Evolutionary conservation across 805 yeast species (phyloP), one percentile per base, ranked within the genome.

Genomic region (Saturnispora kantuleensis): DNA sequence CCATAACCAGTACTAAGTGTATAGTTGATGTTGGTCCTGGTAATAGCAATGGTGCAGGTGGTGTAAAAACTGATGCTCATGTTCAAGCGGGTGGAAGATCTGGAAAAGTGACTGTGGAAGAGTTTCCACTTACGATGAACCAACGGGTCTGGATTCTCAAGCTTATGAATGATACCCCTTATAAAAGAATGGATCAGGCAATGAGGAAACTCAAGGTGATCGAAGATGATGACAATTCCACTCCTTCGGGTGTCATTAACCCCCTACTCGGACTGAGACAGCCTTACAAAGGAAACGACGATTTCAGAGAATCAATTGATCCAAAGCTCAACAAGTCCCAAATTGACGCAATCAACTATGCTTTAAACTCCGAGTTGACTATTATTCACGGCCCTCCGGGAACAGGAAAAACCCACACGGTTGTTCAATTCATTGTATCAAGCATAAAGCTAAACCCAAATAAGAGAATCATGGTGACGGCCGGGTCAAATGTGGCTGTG

Each of bases 401-500:
- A 3, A 82, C 90, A 0, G 90, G 90, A 10, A 82, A 82, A 56
- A 90, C 97, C 0, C 81, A 81, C 50, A 89, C 97, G 0, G 54
- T 90, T 5, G 78, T 89, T 9, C 97, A 90, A 55, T 65, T 85
- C 7, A 79, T 88, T 32, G 74, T 82, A 42, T 96, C 89, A 56
- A 65, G 87, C 41, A 69, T 77, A 1, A 52, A 51, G 13, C 15
- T 44, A 9, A 40, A 47, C 5, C 55, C 55, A 5, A 53, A 58
- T 12, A 52, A 51, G 17, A 62, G 88, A 38, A 79, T 90, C 0
- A 65, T 90, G 28, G 89, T 90, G 0, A 89, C 97, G 65, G 97
- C 96, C 0, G 95, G 97, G 0, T 88, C 97, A 0, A 90, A 90
- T 58, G 80, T 88, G 12, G 78, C 96, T 1, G 95, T 89, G 1